A percentile compares a stretch with the other conserved stretches of the same genome.
phyloP scores from a whole-genome alignment of 2,329 filamentous ascomycete genomes.

The Fragosphaeria purpurea region DNA sequence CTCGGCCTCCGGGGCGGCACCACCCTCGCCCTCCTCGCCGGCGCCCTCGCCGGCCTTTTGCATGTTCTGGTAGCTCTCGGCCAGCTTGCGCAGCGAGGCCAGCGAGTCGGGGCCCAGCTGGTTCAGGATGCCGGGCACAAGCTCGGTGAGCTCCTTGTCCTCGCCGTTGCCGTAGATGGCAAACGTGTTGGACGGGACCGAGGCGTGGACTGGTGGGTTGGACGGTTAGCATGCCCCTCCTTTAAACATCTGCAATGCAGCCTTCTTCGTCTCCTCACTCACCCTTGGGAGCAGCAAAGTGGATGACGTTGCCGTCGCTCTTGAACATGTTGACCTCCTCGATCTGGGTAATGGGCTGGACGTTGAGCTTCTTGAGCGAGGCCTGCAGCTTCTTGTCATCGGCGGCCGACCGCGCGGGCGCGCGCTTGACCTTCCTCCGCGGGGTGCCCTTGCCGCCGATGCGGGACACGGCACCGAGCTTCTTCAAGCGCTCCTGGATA shows the following conservation, averaged over 20 bases:
- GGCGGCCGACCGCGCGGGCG: slow-evolving; percentile 80
- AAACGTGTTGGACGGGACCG: slow-evolving; percentile 97
- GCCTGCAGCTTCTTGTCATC: slow-evolving; percentile 99
- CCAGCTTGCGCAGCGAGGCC: slow-evolving; percentile 93
- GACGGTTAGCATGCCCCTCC: neutral
- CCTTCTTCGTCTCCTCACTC: slow-evolving; percentile 25
- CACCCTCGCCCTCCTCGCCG: slow-evolving; percentile 69
- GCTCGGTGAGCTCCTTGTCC: slow-evolving; percentile 99
- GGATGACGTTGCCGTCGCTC: slow-evolving; percentile 98
- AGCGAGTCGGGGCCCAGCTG: slow-evolving; percentile 98
- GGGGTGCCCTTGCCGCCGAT: slow-evolving; percentile 96
- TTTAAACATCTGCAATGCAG: too few relatives aligned
- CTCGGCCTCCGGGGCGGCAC: slow-evolving; percentile 66
- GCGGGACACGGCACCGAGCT: slow-evolving; percentile 44
- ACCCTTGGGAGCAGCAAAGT: slow-evolving; percentile 98
- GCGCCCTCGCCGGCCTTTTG: slow-evolving; percentile 75
- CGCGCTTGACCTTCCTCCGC: slow-evolving; percentile 96
- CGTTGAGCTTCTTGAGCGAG: slow-evolving; percentile 97
- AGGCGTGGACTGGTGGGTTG: slow-evolving; percentile 70
- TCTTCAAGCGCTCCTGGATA: slow-evolving; percentile 50
- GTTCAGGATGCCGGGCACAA: slow-evolving; percentile 98
- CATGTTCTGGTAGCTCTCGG: slow-evolving; percentile 98
- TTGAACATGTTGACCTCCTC: slow-evolving; percentile 99
- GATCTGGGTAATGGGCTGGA: slow-evolving; percentile 97
- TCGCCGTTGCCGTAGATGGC: slow-evolving; percentile 98